Base-by-base conservation (phyloP, 805 yeast species). In the Nakazawaea pomicola region DNA sequence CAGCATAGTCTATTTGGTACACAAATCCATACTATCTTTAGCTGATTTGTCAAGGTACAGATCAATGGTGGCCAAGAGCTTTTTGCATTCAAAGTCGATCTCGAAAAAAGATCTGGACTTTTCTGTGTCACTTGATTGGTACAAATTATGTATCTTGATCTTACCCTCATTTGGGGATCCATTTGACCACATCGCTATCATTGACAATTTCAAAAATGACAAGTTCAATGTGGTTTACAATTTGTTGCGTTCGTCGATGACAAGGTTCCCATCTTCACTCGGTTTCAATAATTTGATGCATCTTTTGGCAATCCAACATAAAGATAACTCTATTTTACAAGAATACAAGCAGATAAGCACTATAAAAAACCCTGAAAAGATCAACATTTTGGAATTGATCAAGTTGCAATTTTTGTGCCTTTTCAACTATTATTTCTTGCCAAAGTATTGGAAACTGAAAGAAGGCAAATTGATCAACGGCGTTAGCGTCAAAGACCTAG, bases 101-200 rank as follows among this genome's bases (percentile, higher is more conserved):
- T 57, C 68, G 19, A 49, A 71, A 58, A 47, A 60, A 46, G 55
- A 62, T 24, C 57, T 67, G 15, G 64, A 70, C 41, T 40, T 40
- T 31, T 67, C 63, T 44, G 71, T 67, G 45, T 62, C 78, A 2
- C 48, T 66, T n/a, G 65, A 65, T 34, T 62, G 66, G 40, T 77
- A 79, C 50, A 67, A 72, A 36, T 56, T 67, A 33, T 78, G 87
- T 15, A 70, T 77, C 24, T 52, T 74, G 20, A 58, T 83, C 15
- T 56, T 81, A 20, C 90, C 91, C 1, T 75, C 86, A 0, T 65
- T 80, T 43, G 84, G 84, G 40, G 89, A 81, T 50, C 81, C 78
- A 21, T 74, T 74, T 49, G 76, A 76, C 48, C 80, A 76, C 49
- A 67, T 76, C 36, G 85, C 81, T 3, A 71, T 80, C 27, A 61